Conservation (phyloP, 192 early-diverging fungal genomes). For the Backusella tuberculispora region DNA sequence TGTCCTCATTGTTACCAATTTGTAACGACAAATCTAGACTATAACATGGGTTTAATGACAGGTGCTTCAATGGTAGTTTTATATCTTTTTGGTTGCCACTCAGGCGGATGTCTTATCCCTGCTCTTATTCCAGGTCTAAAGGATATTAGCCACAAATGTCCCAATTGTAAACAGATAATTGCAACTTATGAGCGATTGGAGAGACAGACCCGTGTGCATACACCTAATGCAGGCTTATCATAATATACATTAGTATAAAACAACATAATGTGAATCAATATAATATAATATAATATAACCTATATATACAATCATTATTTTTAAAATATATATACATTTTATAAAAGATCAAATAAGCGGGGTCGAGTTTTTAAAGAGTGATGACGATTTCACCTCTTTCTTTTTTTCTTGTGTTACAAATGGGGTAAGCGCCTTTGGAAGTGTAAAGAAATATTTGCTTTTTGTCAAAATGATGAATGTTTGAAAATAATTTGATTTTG, state of each 20-base stretch:
- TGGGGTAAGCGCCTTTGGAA: too few relatives aligned
- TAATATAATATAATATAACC: too few relatives aligned
- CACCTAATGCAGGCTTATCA: background rate
- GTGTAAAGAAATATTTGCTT: too few relatives aligned
- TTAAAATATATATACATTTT: too few relatives aligned
- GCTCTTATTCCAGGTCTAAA: conserved; percentile 6
- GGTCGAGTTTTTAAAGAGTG: too few relatives aligned
- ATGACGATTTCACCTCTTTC: too few relatives aligned
- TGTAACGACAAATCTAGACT: background rate
- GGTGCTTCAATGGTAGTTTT: background rate
- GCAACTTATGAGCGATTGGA: background rate
- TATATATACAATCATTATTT: too few relatives aligned
- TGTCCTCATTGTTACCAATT: conserved; percentile 6
- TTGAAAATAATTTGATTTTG: too few relatives aligned
- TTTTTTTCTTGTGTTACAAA: too few relatives aligned
- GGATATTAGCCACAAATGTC: background rate
- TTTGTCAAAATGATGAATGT: too few relatives aligned
- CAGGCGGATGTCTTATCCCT: background rate
- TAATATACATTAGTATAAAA: background rate
- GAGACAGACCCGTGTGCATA: background rate
- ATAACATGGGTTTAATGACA: conserved; percentile 6
- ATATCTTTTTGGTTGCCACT: conserved; percentile 7
- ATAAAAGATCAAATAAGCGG: too few relatives aligned
- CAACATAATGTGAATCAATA: too few relatives aligned
- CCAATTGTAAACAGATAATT: background rate